Percentiles rank a stretch among this genome's conserved stretches.
phyloP scores from a whole-genome alignment of 2,329 filamentous ascomycete species.

The Trichophyton simii region DNA sequence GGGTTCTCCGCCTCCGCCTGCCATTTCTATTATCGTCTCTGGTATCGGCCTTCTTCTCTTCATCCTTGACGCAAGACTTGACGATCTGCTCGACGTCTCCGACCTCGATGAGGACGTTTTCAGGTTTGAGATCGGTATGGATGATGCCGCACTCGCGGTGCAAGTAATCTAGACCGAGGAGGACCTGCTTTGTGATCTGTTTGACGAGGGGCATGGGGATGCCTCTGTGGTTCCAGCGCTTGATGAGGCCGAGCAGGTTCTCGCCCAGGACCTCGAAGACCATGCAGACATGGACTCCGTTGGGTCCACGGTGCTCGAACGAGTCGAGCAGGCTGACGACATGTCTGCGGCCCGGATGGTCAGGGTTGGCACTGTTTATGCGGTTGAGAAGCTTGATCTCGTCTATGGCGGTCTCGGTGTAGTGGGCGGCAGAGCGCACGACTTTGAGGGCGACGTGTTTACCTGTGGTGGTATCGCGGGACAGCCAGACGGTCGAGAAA shows the following conservation, averaged over 20 bases:
- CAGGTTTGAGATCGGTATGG: conserved; percentile 92
- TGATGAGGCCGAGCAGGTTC: conserved; percentile 88
- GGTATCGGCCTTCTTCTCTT: conserved; percentile 45
- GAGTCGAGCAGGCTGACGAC: conserved; percentile 93
- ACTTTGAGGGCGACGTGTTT: conserved; percentile 98
- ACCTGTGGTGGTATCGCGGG: conserved; percentile 69
- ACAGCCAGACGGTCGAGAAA: conserved; percentile 90
- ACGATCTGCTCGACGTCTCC: conserved; percentile 98
- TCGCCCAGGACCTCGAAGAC: conserved; percentile 96
- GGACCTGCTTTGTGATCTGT: conserved; percentile 96
- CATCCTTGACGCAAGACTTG: conserved; percentile 82
- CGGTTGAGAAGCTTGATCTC: conserved; percentile 97
- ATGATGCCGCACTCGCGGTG: conserved; percentile 98
- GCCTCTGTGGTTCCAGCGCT: conserved; percentile 94
- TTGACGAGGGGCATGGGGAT: conserved; percentile 95
- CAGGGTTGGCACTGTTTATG: conserved; percentile 88
- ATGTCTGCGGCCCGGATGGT: conserved; percentile 86
- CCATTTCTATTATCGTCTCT: conserved; percentile 91
- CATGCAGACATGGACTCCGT: conserved; percentile 97
- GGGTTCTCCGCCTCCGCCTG: conserved; percentile 71
- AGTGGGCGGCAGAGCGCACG: conserved; percentile 92
- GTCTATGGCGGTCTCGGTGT: conserved; percentile 96
- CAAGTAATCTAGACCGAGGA: conserved; percentile 88
- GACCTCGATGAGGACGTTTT: conserved; percentile 97
- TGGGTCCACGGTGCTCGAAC: conserved; percentile 94